These are phyloP conservation scores for Hydnomerulius pinastri DNA, from an alignment of 768 basidiomycete species.

Conservation along the genomic window DNA sequence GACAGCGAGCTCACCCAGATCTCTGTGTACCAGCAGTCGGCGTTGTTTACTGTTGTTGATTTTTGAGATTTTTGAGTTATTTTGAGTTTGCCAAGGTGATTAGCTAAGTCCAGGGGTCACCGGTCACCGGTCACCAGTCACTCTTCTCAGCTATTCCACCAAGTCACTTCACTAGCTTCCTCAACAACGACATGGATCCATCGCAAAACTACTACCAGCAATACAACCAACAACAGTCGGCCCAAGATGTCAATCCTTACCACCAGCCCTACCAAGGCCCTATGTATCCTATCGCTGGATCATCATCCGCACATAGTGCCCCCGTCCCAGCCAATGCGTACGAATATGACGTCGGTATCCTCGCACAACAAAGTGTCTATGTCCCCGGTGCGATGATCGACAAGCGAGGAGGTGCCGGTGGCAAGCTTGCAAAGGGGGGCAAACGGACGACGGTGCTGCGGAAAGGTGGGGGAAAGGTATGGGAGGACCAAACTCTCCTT, in stretches of 20 bases:
- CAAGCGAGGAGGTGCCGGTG: conserved; percentile 82
- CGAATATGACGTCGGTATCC: conserved; percentile 89
- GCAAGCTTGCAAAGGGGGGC: conserved; percentile 84
- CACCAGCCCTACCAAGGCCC: conserved; percentile 80
- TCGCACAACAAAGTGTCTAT: conserved; percentile 90
- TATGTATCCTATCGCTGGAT: conserved; percentile 64
- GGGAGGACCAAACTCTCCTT: conserved; percentile 96
- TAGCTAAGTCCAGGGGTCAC: no score
- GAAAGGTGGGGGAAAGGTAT: conserved; percentile 94
- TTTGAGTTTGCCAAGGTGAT: neutral
- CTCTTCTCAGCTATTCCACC: neutral
- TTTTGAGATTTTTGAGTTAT: conserved; percentile 2
- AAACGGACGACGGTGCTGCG: conserved; percentile 93
- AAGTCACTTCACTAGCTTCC: neutral
- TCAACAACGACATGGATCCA: conserved; percentile 25
- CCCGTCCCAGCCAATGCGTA: conserved; percentile 89
- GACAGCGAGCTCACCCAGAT: conserved; percentile 25
- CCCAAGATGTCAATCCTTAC: conserved; percentile 73
- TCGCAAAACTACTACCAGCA: conserved; percentile 49
- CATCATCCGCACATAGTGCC: conserved; percentile 67
- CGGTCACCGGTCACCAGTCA: neutral
- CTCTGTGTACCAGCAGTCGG: conserved; percentile 10
- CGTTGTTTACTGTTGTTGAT: conserved; percentile 34
- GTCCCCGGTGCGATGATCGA: conserved; percentile 91
- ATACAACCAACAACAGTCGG: conserved; percentile 54